phyloP scores from a whole-genome alignment of 2,329 filamentous ascomycete species.

The Biscogniauxia sp. region DNA sequence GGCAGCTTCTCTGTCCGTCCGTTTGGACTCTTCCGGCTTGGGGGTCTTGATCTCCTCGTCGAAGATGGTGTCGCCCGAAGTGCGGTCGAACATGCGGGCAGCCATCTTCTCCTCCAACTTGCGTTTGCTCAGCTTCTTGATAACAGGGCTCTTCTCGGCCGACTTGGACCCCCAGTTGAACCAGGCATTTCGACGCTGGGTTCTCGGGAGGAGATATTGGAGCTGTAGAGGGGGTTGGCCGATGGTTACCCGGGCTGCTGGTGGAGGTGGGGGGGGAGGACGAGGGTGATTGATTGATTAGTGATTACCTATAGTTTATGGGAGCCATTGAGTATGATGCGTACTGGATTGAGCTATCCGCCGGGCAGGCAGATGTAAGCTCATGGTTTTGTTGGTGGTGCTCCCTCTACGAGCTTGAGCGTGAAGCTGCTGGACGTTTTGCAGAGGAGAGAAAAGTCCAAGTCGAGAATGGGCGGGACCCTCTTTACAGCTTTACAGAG shows the following conservation, averaged over 20 bases:
- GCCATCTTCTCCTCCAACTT: constrained; percentile 43
- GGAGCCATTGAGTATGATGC: constrained; percentile 21
- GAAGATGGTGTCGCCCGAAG: constrained; percentile 58
- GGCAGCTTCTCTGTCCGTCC: background rate
- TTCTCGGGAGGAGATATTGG: constrained; percentile 29
- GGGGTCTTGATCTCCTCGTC: constrained; percentile 51
- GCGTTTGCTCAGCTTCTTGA: constrained; percentile 25
- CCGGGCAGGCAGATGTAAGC: constrained; percentile 60
- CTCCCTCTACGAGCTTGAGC: constrained; percentile 7
- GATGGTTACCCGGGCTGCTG: constrained; percentile 20
- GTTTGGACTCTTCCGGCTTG: constrained; percentile 17
- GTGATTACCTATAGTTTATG: too few species aligned
- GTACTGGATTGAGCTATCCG: constrained; percentile 61
- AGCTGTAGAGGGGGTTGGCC: constrained; percentile 24
- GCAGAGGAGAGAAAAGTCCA: constrained; percentile 3
- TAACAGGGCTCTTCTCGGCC: constrained; percentile 17
- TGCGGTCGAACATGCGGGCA: constrained; percentile 42
- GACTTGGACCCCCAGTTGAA: constrained; percentile 37
- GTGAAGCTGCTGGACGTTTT: background rate
- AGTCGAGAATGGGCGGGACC: background rate
- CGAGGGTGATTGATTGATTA: background rate
- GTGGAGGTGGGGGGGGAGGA: background rate
- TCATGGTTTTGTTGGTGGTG: constrained; percentile 51
- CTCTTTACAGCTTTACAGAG: too few species aligned
- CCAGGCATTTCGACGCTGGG: constrained; percentile 42